Evolutionary conservation across 495 filamentous ascomycete genomes (phyloP), one percentile per base, ranked within the genome.

Genomic region (Xylaria intraflava): DNA sequence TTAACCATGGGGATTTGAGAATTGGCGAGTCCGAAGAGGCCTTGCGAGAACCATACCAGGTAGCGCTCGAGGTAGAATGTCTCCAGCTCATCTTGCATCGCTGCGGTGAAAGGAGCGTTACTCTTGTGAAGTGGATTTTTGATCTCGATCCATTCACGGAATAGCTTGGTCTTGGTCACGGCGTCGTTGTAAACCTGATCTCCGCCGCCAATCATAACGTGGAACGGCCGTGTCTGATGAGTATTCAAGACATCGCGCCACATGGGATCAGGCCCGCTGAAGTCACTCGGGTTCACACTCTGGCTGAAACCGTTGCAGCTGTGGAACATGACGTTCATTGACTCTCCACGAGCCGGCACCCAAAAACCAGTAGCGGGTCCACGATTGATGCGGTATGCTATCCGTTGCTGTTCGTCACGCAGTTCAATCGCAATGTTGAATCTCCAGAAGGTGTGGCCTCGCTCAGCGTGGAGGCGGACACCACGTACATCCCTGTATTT

Each of bases 311-410:
- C 93, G 68, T 98, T 98, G 76, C 94, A 95, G 65, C 84, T 92
- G 75, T 97, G 81, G 71, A 95, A 97, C 90, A 96, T 95, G 60
- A 95, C 88, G 71, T 97, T 95, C 94, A 98, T 97, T 7, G 86
- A 79, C 69, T 96, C 80, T 20, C 83, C 87, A 46, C 75, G 78
- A 46, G 86, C 88, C 9, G 93, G 93, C 0, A 98, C 89, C 93
- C 93, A 98, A 69, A 98, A 98, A 9, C 84, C 87, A 23, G 91
- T 80, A 12, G 90, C 84, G 6, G 92, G 90, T 4, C 90, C 93
- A 55, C 83, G 78, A 65, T 98, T 98, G 70, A 98, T 95, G 44
- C 93, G 84, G 64, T 98, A 98, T 0, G 91, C 94, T 60, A 98
- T 86, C 41, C 90, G 85, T 52, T 87, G 79, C 63, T 96, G 86